Evolutionary conservation across 2,329 filamentous ascomycete species (phyloP), one percentile per base, ranked within the genome.

Genomic region (Setomelanomma holmii): DNA sequence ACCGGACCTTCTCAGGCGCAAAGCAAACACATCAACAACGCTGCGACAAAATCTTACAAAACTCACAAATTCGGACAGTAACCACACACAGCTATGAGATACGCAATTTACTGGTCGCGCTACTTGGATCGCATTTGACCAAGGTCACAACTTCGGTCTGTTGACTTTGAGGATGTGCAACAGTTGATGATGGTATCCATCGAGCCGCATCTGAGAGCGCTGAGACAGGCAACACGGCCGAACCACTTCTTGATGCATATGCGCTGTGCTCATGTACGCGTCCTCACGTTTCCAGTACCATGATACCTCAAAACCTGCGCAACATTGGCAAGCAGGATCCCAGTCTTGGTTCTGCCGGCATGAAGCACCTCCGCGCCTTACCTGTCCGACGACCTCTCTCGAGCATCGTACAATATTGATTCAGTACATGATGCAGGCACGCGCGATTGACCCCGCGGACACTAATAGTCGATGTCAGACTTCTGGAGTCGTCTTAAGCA

Each of bases 1-100:
- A 58, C 60, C 57, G 50, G 58, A 51, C 39, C 20, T 30, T 24
- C 50, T 42, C 49, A 54, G 22, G 42, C 19, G 27, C 44, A 47
- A 38, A 45, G 33, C 57, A 63, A 58, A 58, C 54, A 42, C n/a
- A 27, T 19, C 40, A 42, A 27, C 23, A 17, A 14, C 6, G 22
- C 22, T 12, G 14, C 23, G 22, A 14, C n/a, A 34, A 41, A 14
- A 14, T 6, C 27, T 30, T 14, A 30, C 14, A 14, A 30, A 14
- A 30, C 46, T 45, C 41, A n/a, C 30, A 33, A 30, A 20, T 38
- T 27, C n/a, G 20, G 45, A 14, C 30, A 24, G 24, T n/a, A 30
- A 30, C 10, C 19, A n/a, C 35, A 39, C 27, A 46, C 24, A 23
- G 20, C 30, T n/a, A 17, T 38, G 4, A 38, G 23, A 24, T 12